Percentiles rank a stretch among this genome's conserved stretches.
Conservation (phyloP, 441 rosid species). For the Mallotus repandus region DNA sequence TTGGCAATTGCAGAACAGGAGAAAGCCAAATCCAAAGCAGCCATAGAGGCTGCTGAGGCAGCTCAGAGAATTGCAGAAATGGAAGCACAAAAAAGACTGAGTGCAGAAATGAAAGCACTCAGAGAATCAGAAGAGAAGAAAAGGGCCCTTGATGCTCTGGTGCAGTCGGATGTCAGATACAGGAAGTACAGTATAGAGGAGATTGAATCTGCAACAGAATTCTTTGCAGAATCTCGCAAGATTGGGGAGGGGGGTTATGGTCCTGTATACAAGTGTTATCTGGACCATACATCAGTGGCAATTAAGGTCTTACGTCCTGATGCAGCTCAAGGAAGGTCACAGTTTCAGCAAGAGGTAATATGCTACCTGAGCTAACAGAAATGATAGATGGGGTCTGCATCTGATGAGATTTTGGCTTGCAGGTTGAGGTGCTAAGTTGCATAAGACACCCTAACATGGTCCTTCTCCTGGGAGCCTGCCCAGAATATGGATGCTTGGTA, state of each 20-base stretch:
- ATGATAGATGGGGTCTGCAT: not conserved
- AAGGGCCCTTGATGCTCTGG: conserved; percentile 61
- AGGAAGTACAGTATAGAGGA: conserved; percentile 85
- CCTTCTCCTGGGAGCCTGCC: conserved; percentile 88
- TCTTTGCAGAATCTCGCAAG: conserved; percentile 55
- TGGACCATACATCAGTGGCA: conserved; percentile 84
- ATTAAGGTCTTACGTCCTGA: conserved; percentile 83
- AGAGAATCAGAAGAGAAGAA: conserved; percentile 71
- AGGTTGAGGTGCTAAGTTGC: conserved; percentile 91
- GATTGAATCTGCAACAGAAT: conserved; percentile 77
- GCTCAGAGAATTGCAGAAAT: conserved; percentile 76
- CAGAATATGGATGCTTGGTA: conserved; percentile 83
- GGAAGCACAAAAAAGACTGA: conserved; percentile 66
- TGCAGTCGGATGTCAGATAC: conserved; percentile 55
- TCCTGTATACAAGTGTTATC: conserved; percentile 70
- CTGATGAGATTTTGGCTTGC: conserved; percentile 15
- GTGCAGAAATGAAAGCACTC: conserved; percentile 76
- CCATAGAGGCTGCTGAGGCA: conserved; percentile 87
- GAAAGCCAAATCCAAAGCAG: conserved; percentile 81
- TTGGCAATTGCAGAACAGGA: conserved; percentile 74
- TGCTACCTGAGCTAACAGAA: too few relatives aligned
- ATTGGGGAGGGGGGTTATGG: conserved; percentile 97
- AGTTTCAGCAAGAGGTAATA: conserved; percentile 87
- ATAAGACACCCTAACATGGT: conserved; percentile 97
- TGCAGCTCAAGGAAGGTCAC: conserved; percentile 88